Percentiles rank a stretch among this genome's conserved stretches.
phyloP scores from a whole-genome alignment of 306 rosid species.

The Trichosanthes truncata region DNA sequence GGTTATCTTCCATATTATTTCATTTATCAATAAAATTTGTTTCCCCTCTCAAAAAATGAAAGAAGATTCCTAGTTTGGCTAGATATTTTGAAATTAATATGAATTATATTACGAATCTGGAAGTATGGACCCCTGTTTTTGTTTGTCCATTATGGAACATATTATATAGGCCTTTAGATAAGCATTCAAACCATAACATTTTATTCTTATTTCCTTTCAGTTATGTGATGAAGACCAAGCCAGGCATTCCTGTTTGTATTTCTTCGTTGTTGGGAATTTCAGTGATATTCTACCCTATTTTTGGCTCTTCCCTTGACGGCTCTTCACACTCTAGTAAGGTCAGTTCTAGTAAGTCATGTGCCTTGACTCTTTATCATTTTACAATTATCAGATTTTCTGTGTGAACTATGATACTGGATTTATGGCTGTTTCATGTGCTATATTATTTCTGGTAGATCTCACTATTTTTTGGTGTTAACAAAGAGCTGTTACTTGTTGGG shows the following conservation, averaged over 20 bases:
- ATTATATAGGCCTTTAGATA: not conserved
- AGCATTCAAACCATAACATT: not conserved
- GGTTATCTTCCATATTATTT: too few relatives aligned
- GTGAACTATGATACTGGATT: not conserved
- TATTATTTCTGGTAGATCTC: not conserved
- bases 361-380: not conserved
- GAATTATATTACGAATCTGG: not conserved
- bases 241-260: not conserved
- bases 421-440: not conserved
- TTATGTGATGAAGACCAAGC: not conserved
- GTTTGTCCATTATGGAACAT: not conserved
- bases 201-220: not conserved
- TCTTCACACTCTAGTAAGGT: slow-evolving; percentile 41
- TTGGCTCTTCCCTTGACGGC: slow-evolving; percentile 26
- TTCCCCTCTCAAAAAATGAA: too few relatives aligned
- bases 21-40: too few relatives aligned
- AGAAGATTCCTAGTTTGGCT: not conserved
- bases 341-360: slow-evolving; percentile 11
- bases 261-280: slow-evolving; percentile 26
- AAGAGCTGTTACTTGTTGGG: not conserved
- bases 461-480: not conserved
- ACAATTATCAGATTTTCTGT: not conserved
- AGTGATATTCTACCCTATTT: slow-evolving; percentile 14
- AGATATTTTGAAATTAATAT: not conserved
- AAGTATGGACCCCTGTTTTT: not conserved